A percentile compares a stretch with the other conserved stretches of the same genome.
Evolutionary conservation across 495 filamentous ascomycete species (phyloP).

Genomic region (Amniculicola lignicola): DNA sequence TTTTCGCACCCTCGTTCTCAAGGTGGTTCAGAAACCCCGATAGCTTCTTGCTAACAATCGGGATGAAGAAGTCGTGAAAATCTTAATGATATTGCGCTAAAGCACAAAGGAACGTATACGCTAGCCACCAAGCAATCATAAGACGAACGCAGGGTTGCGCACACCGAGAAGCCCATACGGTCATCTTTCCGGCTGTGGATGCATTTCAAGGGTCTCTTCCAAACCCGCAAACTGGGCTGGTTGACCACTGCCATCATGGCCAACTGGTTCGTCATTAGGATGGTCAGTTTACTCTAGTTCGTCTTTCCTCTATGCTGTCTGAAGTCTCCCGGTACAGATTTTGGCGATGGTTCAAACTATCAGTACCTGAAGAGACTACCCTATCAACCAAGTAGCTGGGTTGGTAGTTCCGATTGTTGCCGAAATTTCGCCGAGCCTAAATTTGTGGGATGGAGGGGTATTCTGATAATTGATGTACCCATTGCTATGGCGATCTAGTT

Average conservation of each 20-base stretch:
- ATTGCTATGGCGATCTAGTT: slow-evolving; percentile 48
- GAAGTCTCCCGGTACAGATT: slow-evolving; percentile 36
- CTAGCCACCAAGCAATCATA: slow-evolving; percentile 36
- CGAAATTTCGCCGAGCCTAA: slow-evolving; percentile 41
- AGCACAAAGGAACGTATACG: slow-evolving; percentile 13
- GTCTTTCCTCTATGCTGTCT: slow-evolving; percentile 32
- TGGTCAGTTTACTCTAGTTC: slow-evolving; percentile 41
- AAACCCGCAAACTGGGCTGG: slow-evolving; percentile 32
- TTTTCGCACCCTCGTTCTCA: slow-evolving; percentile 34
- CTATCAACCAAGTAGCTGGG: slow-evolving; percentile 46
- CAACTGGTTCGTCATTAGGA: slow-evolving; percentile 45
- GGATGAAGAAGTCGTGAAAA: slow-evolving; percentile 34
- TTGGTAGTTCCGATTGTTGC: slow-evolving; percentile 45
- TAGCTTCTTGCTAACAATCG: slow-evolving; percentile 40
- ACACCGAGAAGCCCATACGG: slow-evolving; percentile 41
- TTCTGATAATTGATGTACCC: slow-evolving; percentile 43
- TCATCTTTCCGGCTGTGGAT: slow-evolving; percentile 36
- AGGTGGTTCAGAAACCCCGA: slow-evolving; percentile 39
- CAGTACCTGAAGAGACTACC: slow-evolving; percentile 46
- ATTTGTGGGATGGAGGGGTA: slow-evolving; percentile 42
- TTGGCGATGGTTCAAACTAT: slow-evolving; percentile 39
- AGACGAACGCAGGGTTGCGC: slow-evolving; percentile 34
- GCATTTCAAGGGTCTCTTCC: slow-evolving; percentile 39
- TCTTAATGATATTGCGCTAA: slow-evolving; percentile 31
- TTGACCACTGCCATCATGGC: slow-evolving; percentile 41